Percentiles rank a stretch among this genome's conserved stretches.
phyloP scores from a whole-genome alignment of 1,284 basidiomycete species.

The Austroboletus olivaceoglutinosus region DNA sequence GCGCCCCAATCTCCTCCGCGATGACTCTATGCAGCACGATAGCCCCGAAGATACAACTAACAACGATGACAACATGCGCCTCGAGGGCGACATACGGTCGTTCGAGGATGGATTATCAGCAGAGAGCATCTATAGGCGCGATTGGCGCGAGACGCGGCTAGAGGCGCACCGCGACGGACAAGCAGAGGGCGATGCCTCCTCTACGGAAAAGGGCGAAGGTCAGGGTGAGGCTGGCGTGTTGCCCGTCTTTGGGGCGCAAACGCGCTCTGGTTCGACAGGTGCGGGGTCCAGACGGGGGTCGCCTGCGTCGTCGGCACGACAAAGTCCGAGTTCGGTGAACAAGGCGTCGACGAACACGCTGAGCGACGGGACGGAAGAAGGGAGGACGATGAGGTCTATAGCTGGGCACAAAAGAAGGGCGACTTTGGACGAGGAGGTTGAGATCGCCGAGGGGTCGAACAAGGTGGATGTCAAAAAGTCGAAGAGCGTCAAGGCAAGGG shows the following conservation, averaged over 20 bases:
- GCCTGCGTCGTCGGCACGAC: conserved; percentile 44
- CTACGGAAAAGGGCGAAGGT: conserved; percentile 33
- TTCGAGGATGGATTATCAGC: conserved; percentile 63
- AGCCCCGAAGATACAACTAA: not conserved
- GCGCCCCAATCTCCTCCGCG: not conserved
- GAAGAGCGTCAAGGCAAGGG: conserved; percentile 34
- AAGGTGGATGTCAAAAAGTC: conserved; percentile 37
- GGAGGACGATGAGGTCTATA: conserved; percentile 25
- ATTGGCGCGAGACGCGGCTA: conserved; percentile 69
- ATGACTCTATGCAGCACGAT: not conserved
- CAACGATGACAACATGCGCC: conserved; percentile 15
- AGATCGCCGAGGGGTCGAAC: conserved; percentile 49
- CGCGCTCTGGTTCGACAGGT: conserved; percentile 14
- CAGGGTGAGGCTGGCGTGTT: conserved; percentile 30
- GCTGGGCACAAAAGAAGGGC: conserved; percentile 46
- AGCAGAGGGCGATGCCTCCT: conserved; percentile 1
- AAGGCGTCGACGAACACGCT: conserved; percentile 38
- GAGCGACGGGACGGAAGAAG: conserved; percentile 45
- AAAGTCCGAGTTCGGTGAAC: conserved; percentile 42
- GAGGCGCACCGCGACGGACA: conserved; percentile 21
- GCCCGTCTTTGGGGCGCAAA: conserved; percentile 19
- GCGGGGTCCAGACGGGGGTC: conserved; percentile 39
- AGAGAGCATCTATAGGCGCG: conserved; percentile 66
- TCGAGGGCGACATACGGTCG: conserved; percentile 47
- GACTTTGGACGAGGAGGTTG: conserved; percentile 52